phyloP scores from a whole-genome alignment of 331 rosid genomes.

The Acacia concinna region DNA sequence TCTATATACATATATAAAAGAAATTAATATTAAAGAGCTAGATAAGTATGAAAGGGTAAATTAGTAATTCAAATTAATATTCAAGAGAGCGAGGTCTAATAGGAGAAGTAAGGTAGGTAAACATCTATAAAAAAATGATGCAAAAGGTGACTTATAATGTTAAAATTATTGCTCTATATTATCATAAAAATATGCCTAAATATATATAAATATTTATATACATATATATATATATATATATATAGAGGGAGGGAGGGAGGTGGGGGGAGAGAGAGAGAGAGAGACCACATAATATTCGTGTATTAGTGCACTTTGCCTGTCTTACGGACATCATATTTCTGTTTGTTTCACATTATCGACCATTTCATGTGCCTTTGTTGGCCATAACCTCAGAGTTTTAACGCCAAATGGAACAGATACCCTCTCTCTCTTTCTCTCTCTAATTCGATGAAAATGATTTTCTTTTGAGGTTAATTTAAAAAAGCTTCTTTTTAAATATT shows the following conservation, averaged over 20 bases:
- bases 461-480: slow-evolving; percentile 11
- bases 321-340: slow-evolving; percentile 24
- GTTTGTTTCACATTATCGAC: slow-evolving; percentile 30
- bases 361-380: slow-evolving; percentile 23
- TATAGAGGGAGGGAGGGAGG: too few species aligned
- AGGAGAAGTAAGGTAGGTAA: slow-evolving; percentile 47
- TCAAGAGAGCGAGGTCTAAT: slow-evolving; percentile 9
- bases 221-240: not conserved
- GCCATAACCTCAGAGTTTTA: slow-evolving; percentile 1
- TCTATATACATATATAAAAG: not conserved
- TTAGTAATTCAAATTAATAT: slow-evolving; percentile 27
- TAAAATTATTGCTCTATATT: slow-evolving; percentile 21
- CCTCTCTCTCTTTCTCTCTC: slow-evolving; percentile 4
- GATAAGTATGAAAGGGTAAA: slow-evolving; percentile 31
- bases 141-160: slow-evolving; percentile 1
- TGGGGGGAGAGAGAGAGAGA: too few species aligned
- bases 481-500: not conserved
- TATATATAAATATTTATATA: not conserved
- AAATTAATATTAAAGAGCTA: not conserved
- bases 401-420: slow-evolving; percentile 21
- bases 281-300: not conserved
- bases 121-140: slow-evolving; percentile 38
- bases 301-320: slow-evolving; percentile 23
- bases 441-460: not conserved
- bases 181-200: not conserved